Evolutionary conservation across 2,329 filamentous ascomycete species (phyloP).

Genomic region (Pseudonectria foliicola): DNA sequence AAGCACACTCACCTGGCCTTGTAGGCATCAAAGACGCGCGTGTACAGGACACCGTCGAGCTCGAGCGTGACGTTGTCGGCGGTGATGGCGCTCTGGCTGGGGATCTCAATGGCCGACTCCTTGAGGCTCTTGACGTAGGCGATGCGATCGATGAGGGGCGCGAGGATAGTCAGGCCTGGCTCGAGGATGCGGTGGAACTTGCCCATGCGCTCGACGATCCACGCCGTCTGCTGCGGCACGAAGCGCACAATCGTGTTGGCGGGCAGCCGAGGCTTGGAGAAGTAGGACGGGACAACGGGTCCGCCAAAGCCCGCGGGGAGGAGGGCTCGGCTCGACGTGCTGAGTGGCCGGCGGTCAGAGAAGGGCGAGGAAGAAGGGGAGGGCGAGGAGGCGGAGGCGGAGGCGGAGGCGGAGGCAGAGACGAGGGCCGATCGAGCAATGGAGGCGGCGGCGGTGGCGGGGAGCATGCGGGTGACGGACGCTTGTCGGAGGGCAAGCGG

Average conservation of each 20-base stretch:
- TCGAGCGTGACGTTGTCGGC: conserved; percentile 97
- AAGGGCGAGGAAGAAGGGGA: conserved; percentile 8
- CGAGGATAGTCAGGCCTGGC: conserved; percentile 80
- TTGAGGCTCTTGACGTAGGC: conserved; percentile 97
- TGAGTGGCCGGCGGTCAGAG: conserved; percentile 20
- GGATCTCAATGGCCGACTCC: conserved; percentile 93
- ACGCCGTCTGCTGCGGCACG: conserved; percentile 98
- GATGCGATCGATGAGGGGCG: conserved; percentile 90
- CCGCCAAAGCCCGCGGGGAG: conserved; percentile 26
- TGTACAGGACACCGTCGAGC: conserved; percentile 92
- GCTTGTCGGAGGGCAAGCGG: not conserved
- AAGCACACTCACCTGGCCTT: conserved; percentile 79
- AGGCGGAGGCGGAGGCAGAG: conserved; percentile 14
- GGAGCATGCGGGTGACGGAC: no score
- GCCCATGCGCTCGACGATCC: conserved; percentile 99
- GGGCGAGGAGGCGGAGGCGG: conserved; percentile 8
- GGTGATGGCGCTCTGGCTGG: conserved; percentile 94
- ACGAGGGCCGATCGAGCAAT: not conserved
- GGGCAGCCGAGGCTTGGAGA: conserved; percentile 66
- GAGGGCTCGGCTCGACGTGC: conserved; percentile 25
- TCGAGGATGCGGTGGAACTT: conserved; percentile 91
- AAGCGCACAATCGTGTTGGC: conserved; percentile 94
- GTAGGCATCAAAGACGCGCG: conserved; percentile 93
- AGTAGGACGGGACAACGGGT: conserved; percentile 57
- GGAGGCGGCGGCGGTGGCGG: no score